A percentile compares a stretch with the other conserved stretches of the same genome.
phyloP scores from a whole-genome alignment of 2,329 filamentous ascomycete genomes.

The Epichloe scottii region DNA sequence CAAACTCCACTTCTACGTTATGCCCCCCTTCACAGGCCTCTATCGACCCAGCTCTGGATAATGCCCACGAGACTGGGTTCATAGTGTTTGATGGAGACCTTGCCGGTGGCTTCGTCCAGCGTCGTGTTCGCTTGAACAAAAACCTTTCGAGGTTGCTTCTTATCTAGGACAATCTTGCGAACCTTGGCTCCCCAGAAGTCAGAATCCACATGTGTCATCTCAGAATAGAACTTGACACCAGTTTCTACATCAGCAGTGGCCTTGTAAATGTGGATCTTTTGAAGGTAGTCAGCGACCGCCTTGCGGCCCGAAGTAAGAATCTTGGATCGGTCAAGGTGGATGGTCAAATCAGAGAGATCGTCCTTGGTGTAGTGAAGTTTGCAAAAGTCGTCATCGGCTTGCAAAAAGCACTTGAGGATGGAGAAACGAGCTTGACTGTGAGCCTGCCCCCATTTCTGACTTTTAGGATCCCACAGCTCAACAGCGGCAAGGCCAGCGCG shows the following conservation, averaged over 20 bases:
- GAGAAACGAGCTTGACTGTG: constrained; percentile 88
- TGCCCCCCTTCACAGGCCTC: constrained; percentile 27
- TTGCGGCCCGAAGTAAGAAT: constrained; percentile 73
- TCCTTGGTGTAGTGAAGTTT: constrained; percentile 61
- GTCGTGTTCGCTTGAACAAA: constrained; percentile 91
- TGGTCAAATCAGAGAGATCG: constrained; percentile 68
- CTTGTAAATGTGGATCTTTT: constrained; percentile 89
- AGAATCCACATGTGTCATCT: constrained; percentile 69
- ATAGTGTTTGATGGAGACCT: constrained; percentile 74
- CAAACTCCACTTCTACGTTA: neutral
- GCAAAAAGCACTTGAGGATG: constrained; percentile 73
- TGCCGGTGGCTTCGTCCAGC: constrained; percentile 52
- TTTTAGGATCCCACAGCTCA: constrained; percentile 91
- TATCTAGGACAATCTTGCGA: constrained; percentile 59
- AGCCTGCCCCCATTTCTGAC: constrained; percentile 81
- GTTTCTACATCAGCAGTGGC: constrained; percentile 70
- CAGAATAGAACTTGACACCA: constrained; percentile 68
- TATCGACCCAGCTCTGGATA: constrained; percentile 69
- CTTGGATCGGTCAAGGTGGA: constrained; percentile 73
- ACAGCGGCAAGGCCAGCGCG: constrained; percentile 78
- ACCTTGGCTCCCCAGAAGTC: constrained; percentile 78
- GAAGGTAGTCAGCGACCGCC: constrained; percentile 76
- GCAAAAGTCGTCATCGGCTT: constrained; percentile 79
- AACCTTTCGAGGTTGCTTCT: constrained; percentile 76
- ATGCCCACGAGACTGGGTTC: constrained; percentile 69